Base-by-base conservation (phyloP, 495 filamentous ascomycete genomes). In the Podospora comata region DNA sequence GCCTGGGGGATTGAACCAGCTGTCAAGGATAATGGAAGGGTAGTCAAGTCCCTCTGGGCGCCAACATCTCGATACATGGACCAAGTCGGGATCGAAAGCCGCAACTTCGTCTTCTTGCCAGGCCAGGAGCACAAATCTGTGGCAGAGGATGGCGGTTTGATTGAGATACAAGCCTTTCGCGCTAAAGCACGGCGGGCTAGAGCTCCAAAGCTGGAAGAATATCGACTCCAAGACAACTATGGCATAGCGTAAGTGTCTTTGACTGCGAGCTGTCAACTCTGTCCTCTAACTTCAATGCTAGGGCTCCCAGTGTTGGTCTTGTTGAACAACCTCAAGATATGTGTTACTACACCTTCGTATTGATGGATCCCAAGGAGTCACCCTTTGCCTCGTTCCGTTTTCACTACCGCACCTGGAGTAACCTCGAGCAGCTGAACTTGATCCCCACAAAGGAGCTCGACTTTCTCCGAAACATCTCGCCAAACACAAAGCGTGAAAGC, bases 121-220 rank as follows among this genome's bases (percentile, higher is more conserved):
- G 76, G 74, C 20, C 69, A 76, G 6, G 75, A 79, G 34, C 67
- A 69, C 27, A 71, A 72, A 57, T 75, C 77, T n/a, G 67, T 74
- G 15, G 81, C 82, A 30, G 78, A 80, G 53, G 82, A 85, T 65
- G 84, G 85, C 34, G 85, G 85, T 23, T 65, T 85, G 5, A 84
- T 86, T 54, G 83, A 86, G 68, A 70, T 86, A 9, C 77, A 78
- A 44, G 83, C 78, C 15, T 86, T 83, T 67, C 79, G 85, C 32
- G 82, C 83, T 2, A 76, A 72, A 54, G 77, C 72, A 64, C 77
- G 79, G 66, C 75, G 67, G 39, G 66, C 68, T 67, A 77, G 67
- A 39, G 74, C 80, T 9, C 76, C 77, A 34, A 68, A 69, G 19
- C 59, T 83, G 39, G 68, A 78, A 15, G 65, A 77, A 23, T 84